Percentiles rank a stretch among this genome's conserved stretches.
These are phyloP conservation scores for Microascus cirrosus DNA, from an alignment of 2,329 filamentous ascomycete genomes.

Conservation along the genomic window DNA sequence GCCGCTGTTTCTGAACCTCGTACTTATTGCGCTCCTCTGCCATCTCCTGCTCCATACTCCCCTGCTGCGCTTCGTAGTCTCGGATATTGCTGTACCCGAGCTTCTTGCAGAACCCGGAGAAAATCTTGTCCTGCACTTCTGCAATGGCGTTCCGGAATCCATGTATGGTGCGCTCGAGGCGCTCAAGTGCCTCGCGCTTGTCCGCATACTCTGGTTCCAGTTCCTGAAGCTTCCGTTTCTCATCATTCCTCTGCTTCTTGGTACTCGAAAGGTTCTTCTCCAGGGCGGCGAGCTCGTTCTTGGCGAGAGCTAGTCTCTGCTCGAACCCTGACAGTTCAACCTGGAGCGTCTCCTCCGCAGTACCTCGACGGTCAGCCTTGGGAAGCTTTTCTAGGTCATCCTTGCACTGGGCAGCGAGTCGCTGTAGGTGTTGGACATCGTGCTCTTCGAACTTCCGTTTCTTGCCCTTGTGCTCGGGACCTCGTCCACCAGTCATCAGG, in stretches of 20 bases:
- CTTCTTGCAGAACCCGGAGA: constrained; percentile 71
- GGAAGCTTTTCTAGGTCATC: constrained; percentile 73
- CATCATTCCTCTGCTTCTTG: constrained; percentile 66
- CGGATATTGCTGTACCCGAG: constrained; percentile 84
- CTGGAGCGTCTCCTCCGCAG: constrained; percentile 71
- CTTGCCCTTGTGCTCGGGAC: constrained; percentile 60
- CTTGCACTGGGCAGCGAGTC: constrained; percentile 62
- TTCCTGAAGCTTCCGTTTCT: constrained; percentile 62
- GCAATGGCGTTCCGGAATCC: constrained; percentile 55
- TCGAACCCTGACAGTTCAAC: constrained; percentile 72
- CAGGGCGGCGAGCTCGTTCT: constrained; percentile 66
- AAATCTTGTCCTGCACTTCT: constrained; percentile 79
- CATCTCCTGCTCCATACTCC: constrained; percentile 81
- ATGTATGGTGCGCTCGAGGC: constrained; percentile 34
- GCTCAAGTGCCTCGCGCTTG: constrained; percentile 57
- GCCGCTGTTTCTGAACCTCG: constrained; percentile 67
- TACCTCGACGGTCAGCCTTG: constrained; percentile 61
- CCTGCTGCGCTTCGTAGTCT: constrained; percentile 88
- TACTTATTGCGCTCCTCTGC: constrained; percentile 81
- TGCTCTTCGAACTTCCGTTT: constrained; percentile 82
- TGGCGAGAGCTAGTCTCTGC: constrained; percentile 58
- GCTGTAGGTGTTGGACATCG: constrained; percentile 76
- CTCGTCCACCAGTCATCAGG: constrained; percentile 89
- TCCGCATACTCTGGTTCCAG: constrained; percentile 68
- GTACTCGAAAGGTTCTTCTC: constrained; percentile 79